phyloP scores from a whole-genome alignment of 73 alveolate genomes.

The Paramecium biaurelia region DNA sequence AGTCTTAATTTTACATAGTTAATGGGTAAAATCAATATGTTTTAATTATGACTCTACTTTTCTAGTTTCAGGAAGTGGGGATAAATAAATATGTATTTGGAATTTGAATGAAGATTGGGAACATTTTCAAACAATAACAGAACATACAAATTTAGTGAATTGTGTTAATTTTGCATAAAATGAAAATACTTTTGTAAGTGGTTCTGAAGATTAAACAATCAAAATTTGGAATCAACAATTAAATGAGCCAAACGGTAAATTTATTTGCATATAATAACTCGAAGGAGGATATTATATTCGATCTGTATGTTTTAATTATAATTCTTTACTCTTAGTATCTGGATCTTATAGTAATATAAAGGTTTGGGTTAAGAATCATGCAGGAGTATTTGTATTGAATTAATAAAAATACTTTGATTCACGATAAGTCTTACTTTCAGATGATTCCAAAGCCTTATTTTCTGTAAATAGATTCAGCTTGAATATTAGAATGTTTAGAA shows the following conservation, averaged over 20 bases:
- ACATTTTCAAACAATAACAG: not conserved
- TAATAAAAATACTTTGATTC: not conserved
- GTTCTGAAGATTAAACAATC: not conserved
- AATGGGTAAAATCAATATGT: conserved; percentile 19
- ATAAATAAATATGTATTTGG: not conserved
- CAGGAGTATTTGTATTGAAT: not conserved
- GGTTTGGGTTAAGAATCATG: not conserved
- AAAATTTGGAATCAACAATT: not conserved
- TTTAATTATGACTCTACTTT: not conserved
- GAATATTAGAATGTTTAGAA: not conserved
- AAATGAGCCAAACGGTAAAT: not conserved
- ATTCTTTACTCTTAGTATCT: not conserved
- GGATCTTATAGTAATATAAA: conserved; percentile 4
- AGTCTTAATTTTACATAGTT: not conserved
- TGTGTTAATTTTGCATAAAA: not conserved
- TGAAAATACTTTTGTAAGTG: not conserved
- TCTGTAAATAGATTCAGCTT: not conserved
- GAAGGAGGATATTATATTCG: not conserved
- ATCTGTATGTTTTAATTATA: not conserved
- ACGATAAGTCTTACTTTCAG: not conserved
- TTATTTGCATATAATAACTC: not conserved
- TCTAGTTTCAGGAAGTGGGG: conserved; percentile 6
- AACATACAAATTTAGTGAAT: not conserved
- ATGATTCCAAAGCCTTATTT: not conserved
- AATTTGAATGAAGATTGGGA: conserved; percentile 29